Percentiles rank a stretch among this genome's conserved stretches.
Conservation (phyloP, 139 green algal genomes). For the Monoraphidium neglectum region DNA sequence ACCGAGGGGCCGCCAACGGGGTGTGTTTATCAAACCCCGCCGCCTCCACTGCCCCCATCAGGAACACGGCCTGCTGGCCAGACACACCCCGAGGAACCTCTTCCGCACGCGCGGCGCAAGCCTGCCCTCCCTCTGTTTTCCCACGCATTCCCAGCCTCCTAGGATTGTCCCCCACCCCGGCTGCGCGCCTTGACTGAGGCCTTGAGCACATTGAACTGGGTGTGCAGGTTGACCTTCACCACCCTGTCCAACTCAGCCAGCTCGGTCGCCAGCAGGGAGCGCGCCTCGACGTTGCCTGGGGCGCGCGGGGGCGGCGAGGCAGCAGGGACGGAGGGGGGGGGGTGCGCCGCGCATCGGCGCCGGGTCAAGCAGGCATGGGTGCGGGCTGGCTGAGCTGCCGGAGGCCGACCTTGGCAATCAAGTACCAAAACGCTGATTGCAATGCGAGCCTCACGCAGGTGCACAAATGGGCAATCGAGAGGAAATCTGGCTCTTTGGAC, state of each 20-base stretch:
- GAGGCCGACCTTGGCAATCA: too few relatives aligned
- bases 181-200: constrained; percentile 38
- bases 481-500: too few relatives aligned
- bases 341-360: too few relatives aligned
- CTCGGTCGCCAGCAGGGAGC: constrained; percentile 15
- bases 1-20: too few relatives aligned
- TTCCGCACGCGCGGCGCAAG: background rate
- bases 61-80: background rate
- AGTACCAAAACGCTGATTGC: too few relatives aligned
- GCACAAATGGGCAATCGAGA: too few relatives aligned
- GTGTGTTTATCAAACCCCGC: too few relatives aligned
- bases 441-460: too few relatives aligned
- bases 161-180: constrained; percentile 46
- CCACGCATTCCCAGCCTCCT: background rate
- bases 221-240: constrained; percentile 33
- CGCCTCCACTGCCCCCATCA: background rate
- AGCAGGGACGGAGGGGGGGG: too few relatives aligned
- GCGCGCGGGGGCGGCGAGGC: too few relatives aligned
- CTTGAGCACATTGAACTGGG: constrained; percentile 40
- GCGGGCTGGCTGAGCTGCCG: too few relatives aligned
- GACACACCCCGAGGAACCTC: background rate
- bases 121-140: background rate
- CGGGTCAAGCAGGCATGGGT: too few relatives aligned
- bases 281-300: constrained; percentile 30
- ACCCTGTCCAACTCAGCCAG: constrained; percentile 5